These are phyloP conservation scores for Trichaptum fuscoviolaceum DNA, from an alignment of 768 basidiomycete species.

Conservation along the genomic window DNA sequence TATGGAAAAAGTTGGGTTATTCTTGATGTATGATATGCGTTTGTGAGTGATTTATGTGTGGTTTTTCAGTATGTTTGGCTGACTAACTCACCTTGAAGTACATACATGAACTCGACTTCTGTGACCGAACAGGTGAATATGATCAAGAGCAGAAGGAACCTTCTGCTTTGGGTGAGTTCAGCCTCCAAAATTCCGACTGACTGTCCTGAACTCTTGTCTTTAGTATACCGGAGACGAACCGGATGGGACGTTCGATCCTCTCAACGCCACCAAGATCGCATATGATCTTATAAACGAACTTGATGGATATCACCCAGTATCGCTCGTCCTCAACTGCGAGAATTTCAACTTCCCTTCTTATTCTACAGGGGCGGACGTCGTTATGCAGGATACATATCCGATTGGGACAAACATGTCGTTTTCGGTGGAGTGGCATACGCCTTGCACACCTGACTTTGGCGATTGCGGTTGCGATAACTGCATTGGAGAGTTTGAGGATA, in stretches of 20 bases:
- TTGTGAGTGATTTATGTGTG: constrained; percentile 25
- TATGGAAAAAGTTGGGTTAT: constrained; percentile 66
- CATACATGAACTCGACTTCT: constrained; percentile 58
- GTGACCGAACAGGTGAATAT: constrained; percentile 65
- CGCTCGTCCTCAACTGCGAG: constrained; percentile 56
- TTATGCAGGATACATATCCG: constrained; percentile 64
- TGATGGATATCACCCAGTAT: constrained; percentile 56
- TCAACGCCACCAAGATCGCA: constrained; percentile 46
- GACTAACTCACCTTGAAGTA: constrained; percentile 23
- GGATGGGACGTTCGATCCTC: constrained; percentile 64
- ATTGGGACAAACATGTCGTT: constrained; percentile 57
- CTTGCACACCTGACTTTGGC: constrained; percentile 61
- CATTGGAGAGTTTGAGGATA: constrained; percentile 61
- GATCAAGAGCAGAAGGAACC: constrained; percentile 61
- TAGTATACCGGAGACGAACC: constrained; percentile 71
- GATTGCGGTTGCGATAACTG: constrained; percentile 76
- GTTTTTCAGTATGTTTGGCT: not conserved
- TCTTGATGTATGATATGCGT: constrained; percentile 84
- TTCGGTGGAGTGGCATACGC: constrained; percentile 55
- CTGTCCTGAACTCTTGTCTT: too few relatives aligned
- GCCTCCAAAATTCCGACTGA: not conserved
- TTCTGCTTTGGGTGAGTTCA: constrained; percentile 43
- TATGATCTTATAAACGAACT: constrained; percentile 43
- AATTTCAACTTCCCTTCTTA: constrained; percentile 60
- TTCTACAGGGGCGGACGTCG: constrained; percentile 59